Conservation (phyloP, 2,329 filamentous ascomycete species). For the Colletotrichum truncatum region DNA sequence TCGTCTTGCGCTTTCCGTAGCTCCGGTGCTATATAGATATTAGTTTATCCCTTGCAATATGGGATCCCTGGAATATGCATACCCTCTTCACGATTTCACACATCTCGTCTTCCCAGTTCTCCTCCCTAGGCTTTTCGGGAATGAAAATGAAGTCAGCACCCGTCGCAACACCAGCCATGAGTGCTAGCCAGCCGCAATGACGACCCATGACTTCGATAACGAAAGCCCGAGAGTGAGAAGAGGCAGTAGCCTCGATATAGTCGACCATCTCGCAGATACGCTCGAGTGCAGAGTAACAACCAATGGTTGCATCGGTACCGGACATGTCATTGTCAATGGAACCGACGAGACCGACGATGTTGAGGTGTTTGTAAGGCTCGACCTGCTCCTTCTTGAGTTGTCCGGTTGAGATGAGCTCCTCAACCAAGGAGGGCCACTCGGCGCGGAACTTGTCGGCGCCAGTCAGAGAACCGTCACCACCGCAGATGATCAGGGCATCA, state of each 20-base stretch:
- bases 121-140: constrained; percentile 87
- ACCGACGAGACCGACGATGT: constrained; percentile 95
- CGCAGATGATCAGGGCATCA: constrained; percentile 95
- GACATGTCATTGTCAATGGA: constrained; percentile 99
- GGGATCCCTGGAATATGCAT: constrained; percentile 34
- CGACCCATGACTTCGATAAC: constrained; percentile 99
- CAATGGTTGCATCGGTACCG: constrained; percentile 96
- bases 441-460: constrained; percentile 92
- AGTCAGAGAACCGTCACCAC: constrained; percentile 94
- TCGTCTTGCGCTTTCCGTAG: constrained; percentile 95
- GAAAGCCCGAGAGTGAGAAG: constrained; percentile 94
- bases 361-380: constrained; percentile 83
- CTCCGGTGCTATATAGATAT: constrained; percentile 74
- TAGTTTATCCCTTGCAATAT: not conserved
- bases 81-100: constrained; percentile 78
- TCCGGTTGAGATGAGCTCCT: constrained; percentile 81
- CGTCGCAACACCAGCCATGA: constrained; percentile 95
- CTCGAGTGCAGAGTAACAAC: constrained; percentile 91
- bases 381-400: constrained; percentile 77
- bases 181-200: constrained; percentile 96
- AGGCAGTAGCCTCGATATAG: constrained; percentile 94
- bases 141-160: constrained; percentile 98
- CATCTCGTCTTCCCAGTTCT: constrained; percentile 93
- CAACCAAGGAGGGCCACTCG: constrained; percentile 89
- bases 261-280: constrained; percentile 97